Conservation (phyloP, 805 yeast genomes). For the Tetrapisispora nanseiensis region DNA sequence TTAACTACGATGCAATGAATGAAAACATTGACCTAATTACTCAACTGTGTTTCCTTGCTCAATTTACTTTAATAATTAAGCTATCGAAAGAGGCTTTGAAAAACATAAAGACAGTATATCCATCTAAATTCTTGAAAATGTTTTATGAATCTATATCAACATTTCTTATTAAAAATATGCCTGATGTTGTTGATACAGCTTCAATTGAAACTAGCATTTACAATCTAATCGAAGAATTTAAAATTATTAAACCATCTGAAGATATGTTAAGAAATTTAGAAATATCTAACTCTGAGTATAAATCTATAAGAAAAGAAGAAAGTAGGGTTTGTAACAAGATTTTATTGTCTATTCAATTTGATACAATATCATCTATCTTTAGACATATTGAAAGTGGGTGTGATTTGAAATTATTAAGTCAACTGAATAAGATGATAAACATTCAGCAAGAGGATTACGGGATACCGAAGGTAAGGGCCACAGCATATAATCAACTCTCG, state of each 20-base stretch:
- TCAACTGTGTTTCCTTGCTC: conserved; percentile 3
- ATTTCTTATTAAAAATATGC: conserved; percentile 37
- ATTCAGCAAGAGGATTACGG: background rate
- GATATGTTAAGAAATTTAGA: conserved; percentile 17
- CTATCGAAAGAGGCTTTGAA: conserved; percentile 26
- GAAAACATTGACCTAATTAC: conserved; percentile 7
- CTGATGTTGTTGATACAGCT: conserved; percentile 24
- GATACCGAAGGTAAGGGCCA: background rate
- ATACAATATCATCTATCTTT: conserved; percentile 39
- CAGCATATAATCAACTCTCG: conserved; percentile 38
- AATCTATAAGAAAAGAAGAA: conserved; percentile 44
- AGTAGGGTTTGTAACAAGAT: conserved; percentile 37
- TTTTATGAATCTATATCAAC: conserved; percentile 49
- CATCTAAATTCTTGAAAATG: conserved; percentile 71
- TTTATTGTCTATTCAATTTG: conserved; percentile 49
- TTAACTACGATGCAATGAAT: conserved; percentile 1
- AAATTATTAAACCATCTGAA: conserved; percentile 34
- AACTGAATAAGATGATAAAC: background rate
- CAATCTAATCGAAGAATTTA: conserved; percentile 48
- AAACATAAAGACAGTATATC: conserved; percentile 57
- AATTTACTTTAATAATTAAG: conserved; percentile 36
- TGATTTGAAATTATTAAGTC: background rate
- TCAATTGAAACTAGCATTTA: conserved; percentile 50
- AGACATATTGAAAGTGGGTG: conserved; percentile 6
- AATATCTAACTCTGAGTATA: conserved; percentile 26